Evolutionary conservation across 1,139 yeast species (phyloP).

Genomic region (Sugiyamaella castrensis): DNA sequence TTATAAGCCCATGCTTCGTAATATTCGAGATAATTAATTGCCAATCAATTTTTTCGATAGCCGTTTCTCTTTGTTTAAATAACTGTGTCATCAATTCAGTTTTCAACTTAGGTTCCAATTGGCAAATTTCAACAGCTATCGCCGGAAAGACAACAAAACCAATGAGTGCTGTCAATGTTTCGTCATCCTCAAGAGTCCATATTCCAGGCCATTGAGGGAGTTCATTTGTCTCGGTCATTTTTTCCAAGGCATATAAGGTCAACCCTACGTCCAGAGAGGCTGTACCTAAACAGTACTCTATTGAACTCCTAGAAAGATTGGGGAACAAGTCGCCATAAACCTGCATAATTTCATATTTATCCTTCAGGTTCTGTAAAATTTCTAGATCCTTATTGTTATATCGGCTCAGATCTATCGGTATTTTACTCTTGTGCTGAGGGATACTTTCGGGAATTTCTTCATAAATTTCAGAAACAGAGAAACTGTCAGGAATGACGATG

Average conservation of each 20-base stretch:
- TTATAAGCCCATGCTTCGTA: no score
- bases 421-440: no score
- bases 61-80: no score
- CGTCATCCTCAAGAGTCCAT: constrained; percentile 9
- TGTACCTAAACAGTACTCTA: constrained; percentile 5
- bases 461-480: no score
- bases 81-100: no score
- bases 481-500: no score
- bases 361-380: background rate
- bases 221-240: background rate
- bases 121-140: no score
- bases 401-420: no score
- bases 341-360: background rate
- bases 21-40: no score
- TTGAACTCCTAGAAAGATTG: background rate
- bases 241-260: constrained; percentile 1
- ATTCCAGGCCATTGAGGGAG: constrained; percentile 7
- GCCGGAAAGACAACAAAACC: background rate
- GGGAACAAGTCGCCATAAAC: background rate
- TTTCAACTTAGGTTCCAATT: no score
- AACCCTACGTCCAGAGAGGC: constrained; percentile 7
- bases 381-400: background rate
- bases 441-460: no score
- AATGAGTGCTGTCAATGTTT: background rate
- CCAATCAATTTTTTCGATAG: no score